phyloP scores from a whole-genome alignment of 2,329 filamentous ascomycete species.

The Polytolypa hystricis region DNA sequence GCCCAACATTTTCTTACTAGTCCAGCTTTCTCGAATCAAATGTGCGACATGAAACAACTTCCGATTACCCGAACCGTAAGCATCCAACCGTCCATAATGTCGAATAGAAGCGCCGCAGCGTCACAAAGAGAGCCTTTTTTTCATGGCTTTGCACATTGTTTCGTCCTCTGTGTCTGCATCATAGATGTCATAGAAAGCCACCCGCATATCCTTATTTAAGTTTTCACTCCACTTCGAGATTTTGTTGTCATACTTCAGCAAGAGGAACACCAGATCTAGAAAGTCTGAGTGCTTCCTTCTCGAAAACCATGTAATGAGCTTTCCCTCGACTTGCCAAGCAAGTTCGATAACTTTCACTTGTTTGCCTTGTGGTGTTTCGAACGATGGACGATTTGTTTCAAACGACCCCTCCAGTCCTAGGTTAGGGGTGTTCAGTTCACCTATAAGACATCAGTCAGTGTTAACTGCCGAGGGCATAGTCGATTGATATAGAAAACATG shows the following conservation, averaged over 20 bases:
- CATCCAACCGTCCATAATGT: not conserved
- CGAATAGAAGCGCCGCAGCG: not conserved
- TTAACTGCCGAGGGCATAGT: too few species aligned
- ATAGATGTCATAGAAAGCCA: conserved; percentile 6
- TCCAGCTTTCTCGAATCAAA: conserved; percentile 3
- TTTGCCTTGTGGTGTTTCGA: conserved; percentile 6
- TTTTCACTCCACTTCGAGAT: conserved; percentile 6
- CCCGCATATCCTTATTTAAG: conserved; percentile 3
- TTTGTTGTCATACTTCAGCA: conserved; percentile 2
- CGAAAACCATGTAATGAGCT: conserved; percentile 5
- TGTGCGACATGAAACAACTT: conserved; percentile 1
- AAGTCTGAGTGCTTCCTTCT: conserved; percentile 7
- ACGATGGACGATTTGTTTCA: conserved; percentile 5
- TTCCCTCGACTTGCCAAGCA: conserved; percentile 6
- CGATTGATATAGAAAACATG: not conserved
- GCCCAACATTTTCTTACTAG: too few species aligned
- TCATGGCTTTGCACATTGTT: not conserved
- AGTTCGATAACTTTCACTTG: conserved; percentile 6
- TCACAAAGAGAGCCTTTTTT: conserved; percentile 4
- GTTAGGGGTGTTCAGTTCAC: conserved; percentile 2
- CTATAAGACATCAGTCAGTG: conserved; percentile 3
- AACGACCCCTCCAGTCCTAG: conserved; percentile 2
- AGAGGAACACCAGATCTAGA: conserved; percentile 5
- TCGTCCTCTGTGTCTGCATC: not conserved
- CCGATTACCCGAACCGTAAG: too few species aligned